phyloP scores from a whole-genome alignment of 2,329 filamentous ascomycete species.

The Fusarium lyarnte region DNA sequence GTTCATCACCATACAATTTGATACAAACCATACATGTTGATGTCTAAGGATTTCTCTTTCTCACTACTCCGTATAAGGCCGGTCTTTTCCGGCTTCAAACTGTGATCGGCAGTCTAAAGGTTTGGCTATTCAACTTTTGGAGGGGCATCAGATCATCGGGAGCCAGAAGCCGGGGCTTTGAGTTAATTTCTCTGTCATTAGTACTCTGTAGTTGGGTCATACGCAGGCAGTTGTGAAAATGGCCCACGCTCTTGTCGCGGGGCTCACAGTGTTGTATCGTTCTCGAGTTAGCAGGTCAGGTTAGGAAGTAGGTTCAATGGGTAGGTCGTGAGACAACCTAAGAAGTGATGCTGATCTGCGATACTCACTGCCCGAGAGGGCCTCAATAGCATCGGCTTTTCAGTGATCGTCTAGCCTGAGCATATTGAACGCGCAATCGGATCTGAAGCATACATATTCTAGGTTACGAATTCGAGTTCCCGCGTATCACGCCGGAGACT shows the following conservation, averaged over 20 bases:
- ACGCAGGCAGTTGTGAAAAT: background rate
- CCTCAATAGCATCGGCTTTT: background rate
- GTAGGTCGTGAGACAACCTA: background rate
- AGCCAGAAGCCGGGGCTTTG: background rate
- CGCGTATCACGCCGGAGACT: slow-evolving; percentile 12
- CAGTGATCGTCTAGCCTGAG: background rate
- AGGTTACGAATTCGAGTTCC: background rate
- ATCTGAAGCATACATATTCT: background rate
- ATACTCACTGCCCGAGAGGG: background rate
- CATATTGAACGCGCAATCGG: background rate
- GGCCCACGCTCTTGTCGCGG: background rate
- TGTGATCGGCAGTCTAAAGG: slow-evolving; percentile 13
- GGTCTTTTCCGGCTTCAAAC: background rate
- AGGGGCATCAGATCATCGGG: slow-evolving; percentile 5
- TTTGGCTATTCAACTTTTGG: background rate
- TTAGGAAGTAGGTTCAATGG: background rate
- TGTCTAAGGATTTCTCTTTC: slow-evolving; percentile 14
- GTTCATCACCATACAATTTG: background rate
- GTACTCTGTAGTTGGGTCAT: background rate
- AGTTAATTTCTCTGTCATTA: background rate
- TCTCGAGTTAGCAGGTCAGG: background rate
- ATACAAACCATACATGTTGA: slow-evolving; percentile 13
- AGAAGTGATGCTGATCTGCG: slow-evolving; percentile 8
- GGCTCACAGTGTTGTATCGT: background rate
- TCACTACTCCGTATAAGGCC: background rate